A percentile compares a stretch with the other conserved stretches of the same genome.
These are phyloP conservation scores for Strobilomyces dryophilus DNA, from an alignment of 768 basidiomycete genomes.

Conservation along the genomic window DNA sequence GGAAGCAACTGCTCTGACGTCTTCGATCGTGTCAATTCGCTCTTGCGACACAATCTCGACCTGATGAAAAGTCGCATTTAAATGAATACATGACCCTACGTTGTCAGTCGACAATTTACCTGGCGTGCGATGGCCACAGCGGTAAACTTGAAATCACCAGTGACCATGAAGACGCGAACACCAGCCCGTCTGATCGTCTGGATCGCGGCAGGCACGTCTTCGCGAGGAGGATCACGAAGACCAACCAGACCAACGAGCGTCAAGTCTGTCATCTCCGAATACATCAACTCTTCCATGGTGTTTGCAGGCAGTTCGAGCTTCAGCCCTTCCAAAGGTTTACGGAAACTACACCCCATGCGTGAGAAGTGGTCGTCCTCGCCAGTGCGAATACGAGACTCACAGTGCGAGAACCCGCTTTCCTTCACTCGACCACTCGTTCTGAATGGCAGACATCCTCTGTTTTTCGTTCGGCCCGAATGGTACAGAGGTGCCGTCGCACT, in stretches of 20 bases:
- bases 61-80: constrained; percentile 15
- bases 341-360: constrained; percentile 19
- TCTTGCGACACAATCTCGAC: constrained; percentile 42
- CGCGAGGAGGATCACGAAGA: constrained; percentile 57
- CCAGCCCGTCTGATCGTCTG: constrained; percentile 46
- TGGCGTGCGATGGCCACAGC: constrained; percentile 48
- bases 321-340: constrained; percentile 23
- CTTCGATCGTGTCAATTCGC: constrained; percentile 32
- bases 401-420: constrained; percentile 55
- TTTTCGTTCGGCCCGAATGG: constrained; percentile 27
- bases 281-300: constrained; percentile 37
- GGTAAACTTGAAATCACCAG: constrained; percentile 52
- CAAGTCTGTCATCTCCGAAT: constrained; percentile 34
- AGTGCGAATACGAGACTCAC: constrained; percentile 9
- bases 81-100: background rate
- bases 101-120: constrained; percentile 26
- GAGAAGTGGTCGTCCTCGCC: background rate
- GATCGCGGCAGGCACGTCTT: constrained; percentile 45
- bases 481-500: constrained; percentile 28
- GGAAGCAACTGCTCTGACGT: constrained; percentile 18
- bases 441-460: constrained; percentile 23
- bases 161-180: constrained; percentile 54
- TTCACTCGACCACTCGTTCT: constrained; percentile 42
- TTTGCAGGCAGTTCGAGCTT: constrained; percentile 20
- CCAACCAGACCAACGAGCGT: constrained; percentile 49